phyloP scores from a whole-genome alignment of 306 rosid genomes.

The Castanea sativa region DNA sequence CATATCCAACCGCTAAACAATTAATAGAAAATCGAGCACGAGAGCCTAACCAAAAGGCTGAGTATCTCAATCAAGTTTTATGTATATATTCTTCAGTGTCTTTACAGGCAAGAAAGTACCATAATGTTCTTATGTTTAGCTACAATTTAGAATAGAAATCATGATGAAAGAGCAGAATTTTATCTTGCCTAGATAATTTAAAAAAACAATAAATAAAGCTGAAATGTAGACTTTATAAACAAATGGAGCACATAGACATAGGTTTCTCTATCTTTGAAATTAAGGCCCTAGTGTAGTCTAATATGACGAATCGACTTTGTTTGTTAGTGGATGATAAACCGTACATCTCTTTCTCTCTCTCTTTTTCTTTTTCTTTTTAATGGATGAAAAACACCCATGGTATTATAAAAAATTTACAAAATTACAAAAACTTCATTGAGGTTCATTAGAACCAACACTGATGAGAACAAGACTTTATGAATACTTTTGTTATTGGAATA shows the following conservation, averaged over 20 bases:
- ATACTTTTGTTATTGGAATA: no score
- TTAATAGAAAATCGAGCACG: neutral
- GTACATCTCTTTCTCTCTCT: neutral
- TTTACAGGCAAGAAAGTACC: slow-evolving; percentile 48
- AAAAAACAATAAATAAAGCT: neutral
- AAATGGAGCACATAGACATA: slow-evolving; percentile 7
- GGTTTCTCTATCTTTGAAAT: neutral
- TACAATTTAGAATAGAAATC: slow-evolving; percentile 26
- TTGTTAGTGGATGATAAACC: neutral
- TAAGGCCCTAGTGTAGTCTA: neutral
- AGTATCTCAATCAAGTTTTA: slow-evolving; percentile 28
- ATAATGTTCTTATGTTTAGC: slow-evolving; percentile 7
- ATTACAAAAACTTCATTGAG: no score
- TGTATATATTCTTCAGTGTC: slow-evolving; percentile 17
- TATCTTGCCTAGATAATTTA: slow-evolving; percentile 1
- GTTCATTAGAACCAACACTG: no score
- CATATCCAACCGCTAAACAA: slow-evolving; percentile 10
- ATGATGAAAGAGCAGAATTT: slow-evolving; percentile 6
- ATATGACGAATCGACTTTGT: neutral
- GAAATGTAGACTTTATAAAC: slow-evolving; percentile 1
- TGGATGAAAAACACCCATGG: no score
- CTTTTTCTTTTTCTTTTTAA: neutral
- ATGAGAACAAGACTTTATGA: no score
- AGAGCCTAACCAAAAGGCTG: neutral
- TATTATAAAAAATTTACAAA: no score